These are phyloP conservation scores for Penicillium crustosum DNA, from an alignment of 2,329 filamentous ascomycete genomes.

Conservation along the genomic window DNA sequence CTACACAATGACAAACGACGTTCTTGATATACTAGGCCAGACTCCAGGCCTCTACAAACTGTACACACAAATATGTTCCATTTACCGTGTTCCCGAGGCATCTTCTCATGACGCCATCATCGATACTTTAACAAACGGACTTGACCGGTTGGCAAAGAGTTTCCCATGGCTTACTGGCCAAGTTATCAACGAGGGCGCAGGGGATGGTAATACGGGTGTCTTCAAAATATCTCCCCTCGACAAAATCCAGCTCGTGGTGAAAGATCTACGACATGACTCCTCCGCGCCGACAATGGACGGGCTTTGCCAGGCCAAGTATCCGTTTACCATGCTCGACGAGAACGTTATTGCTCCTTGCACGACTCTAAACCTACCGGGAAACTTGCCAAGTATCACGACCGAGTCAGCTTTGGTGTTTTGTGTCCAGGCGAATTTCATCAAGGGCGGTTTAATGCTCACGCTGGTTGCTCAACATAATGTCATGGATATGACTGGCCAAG, in stretches of 20 bases:
- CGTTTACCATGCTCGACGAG: slow-evolving; percentile 53
- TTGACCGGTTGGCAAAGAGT: slow-evolving; percentile 10
- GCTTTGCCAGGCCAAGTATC: slow-evolving; percentile 43
- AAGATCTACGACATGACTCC: slow-evolving; percentile 43
- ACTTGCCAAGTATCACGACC: slow-evolving; percentile 30
- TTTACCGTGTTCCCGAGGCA: slow-evolving; percentile 8
- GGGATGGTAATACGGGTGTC: slow-evolving; percentile 29
- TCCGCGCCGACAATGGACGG: slow-evolving; percentile 41
- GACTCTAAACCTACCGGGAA: slow-evolving; percentile 27
- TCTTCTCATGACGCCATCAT: slow-evolving; percentile 11
- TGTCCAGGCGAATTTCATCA: slow-evolving; percentile 52
- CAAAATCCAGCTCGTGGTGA: slow-evolving; percentile 42
- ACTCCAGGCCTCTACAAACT: slow-evolving; percentile 14
- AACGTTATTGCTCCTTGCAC: slow-evolving; percentile 44
- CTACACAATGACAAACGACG: not conserved
- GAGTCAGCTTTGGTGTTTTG: slow-evolving; percentile 45
- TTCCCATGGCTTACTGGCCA: slow-evolving; percentile 36
- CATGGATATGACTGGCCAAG: slow-evolving; percentile 55
- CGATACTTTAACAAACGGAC: slow-evolving; percentile 13
- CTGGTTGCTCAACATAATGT: slow-evolving; percentile 50
- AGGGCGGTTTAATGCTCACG: slow-evolving; percentile 52
- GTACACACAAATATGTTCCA: slow-evolving; percentile 19
- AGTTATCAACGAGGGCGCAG: slow-evolving; percentile 38
- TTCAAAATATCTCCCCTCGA: slow-evolving; percentile 42
- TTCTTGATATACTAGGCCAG: slow-evolving; percentile 15